Evolutionary conservation across 305 asterid species (phyloP), one percentile per base, ranked within the genome.

Genomic region (Salvia sclarea): DNA sequence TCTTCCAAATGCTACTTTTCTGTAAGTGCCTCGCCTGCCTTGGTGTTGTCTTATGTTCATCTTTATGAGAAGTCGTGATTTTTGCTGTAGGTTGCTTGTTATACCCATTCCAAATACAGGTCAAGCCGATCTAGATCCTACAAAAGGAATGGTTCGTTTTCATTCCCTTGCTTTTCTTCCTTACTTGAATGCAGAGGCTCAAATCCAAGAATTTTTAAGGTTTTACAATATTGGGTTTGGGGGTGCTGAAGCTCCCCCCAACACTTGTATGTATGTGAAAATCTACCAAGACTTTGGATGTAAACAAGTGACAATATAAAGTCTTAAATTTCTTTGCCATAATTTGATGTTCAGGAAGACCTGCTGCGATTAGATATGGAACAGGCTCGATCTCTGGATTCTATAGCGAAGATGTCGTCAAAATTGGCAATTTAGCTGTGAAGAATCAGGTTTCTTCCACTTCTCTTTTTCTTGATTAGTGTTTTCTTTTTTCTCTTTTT

Each of bases 341-440:
- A 4, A 33, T 56, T 24, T 37, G 16, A 8, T 33, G 22, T 53
- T 12, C 80, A 91, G 98, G 99, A 71, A 84, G 66, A 75, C 44
- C 95, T 70, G 99, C 99, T 50, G 96, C 78, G 18, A 95, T 95
- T 78, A 86, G 76, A 37, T 95, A 95, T 78, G 98, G 99, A 33
- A 82, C 91, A 64, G 99, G 98, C 76, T 76, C 97, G 8, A 89
- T 95, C 61, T 91, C 99, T 33, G 99, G 99, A 61, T 95, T 74
- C 66, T 80, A 88, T 49, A 95, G 99, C 14, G 69, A 79, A 80
- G 99, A 95, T 31, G 45, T 37, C 6, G 83, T 95, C 69, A 61
- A 72, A 69, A 38, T 91, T 71, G 99, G 99, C 12, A 89, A 75
- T 64, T 65, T 95, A 47, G 91, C 84, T 5, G 87, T 91, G 35